phyloP scores from a whole-genome alignment of 176 grass and related monocot genomes.

The Puya raimondii region DNA sequence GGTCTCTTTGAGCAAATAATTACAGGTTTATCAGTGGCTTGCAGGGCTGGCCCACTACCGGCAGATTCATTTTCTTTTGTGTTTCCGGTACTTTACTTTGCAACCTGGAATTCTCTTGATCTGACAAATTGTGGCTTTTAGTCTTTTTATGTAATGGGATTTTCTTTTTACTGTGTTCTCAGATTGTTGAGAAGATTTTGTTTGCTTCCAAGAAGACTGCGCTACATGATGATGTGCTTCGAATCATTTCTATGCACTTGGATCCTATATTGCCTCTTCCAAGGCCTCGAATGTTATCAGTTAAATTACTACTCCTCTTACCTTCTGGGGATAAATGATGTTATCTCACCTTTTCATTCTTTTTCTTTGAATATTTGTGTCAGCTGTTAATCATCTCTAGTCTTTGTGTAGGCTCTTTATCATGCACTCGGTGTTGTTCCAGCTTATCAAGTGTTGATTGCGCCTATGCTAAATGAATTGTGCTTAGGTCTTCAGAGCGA shows the following conservation, averaged over 20 bases:
- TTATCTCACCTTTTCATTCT: conserved; percentile 9
- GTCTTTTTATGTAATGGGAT: neutral
- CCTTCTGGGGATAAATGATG: neutral
- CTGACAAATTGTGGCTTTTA: conserved; percentile 7
- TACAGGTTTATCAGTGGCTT: conserved; percentile 58
- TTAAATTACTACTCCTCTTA: conserved; percentile 27
- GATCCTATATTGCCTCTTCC: conserved; percentile 98
- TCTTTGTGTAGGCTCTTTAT: conserved; percentile 72
- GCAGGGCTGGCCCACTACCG: conserved; percentile 74
- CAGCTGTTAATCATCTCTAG: conserved; percentile 16
- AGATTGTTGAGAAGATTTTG: conserved; percentile 74
- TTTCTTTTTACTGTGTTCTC: conserved; percentile 13
- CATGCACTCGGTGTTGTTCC: conserved; percentile 74
- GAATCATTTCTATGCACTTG: conserved; percentile 78
- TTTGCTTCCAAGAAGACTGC: conserved; percentile 74
- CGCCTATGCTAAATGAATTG: conserved; percentile 90
- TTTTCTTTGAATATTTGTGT: conserved; percentile 12
- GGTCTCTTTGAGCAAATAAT: conserved; percentile 84
- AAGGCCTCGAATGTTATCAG: conserved; percentile 89
- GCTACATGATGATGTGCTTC: conserved; percentile 91
- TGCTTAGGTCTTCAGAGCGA: conserved; percentile 79
- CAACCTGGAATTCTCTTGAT: conserved; percentile 6
- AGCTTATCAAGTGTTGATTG: conserved; percentile 64
- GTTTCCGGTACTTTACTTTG: conserved; percentile 60
- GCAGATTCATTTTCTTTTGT: conserved; percentile 97